Evolutionary conservation across 2,329 filamentous ascomycete genomes (phyloP), one percentile per base, ranked within the genome.

Genomic region (Trichoderma koningii): DNA sequence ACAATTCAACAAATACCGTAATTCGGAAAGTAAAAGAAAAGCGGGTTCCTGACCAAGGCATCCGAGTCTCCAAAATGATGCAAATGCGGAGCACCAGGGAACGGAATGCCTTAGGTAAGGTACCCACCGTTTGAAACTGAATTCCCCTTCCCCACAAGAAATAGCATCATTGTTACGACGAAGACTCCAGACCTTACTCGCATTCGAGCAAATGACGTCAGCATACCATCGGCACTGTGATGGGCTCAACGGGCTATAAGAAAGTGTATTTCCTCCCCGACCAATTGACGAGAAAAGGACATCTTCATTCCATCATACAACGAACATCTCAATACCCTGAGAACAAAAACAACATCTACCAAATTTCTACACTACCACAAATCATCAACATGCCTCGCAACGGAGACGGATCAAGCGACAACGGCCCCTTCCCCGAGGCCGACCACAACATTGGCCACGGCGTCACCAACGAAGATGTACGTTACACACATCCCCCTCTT

Each of bases 321-420:
- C 21, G 5, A 5, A 28, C 28, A 28, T 7, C 28, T 28, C 30
- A 2, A 30, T 9, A 30, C 3, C 28, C 3, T 30, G 5, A 61
- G 44, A 21, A 9, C 6, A 12, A 55, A 41, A 26, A 14, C 14
- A 15, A 28, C 7, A 30, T 45, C 14, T 5, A 26, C 4, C 30
- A 30, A 30, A 30, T 7, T 1, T 9, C 6, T 1, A 7, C 28
- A 30, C 28, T 5, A 12, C 34, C 5, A 30, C 19, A 80, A 30
- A 30, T 3, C 21, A 9, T 30, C 30, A 30, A 30, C 66, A 84
- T 83, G 82, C 81, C 82, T 79, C 79, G 81, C 71, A 74, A 80
- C 66, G 81, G 81, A 80, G 79, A 80, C 70, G 80, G 80, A 61
- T 76, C 76, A 68, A 76, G 77, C 64, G 75, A 84, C 73, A 83